phyloP scores from a whole-genome alignment of 2,329 filamentous ascomycete species.

The Pyrenochaeta sp. region DNA sequence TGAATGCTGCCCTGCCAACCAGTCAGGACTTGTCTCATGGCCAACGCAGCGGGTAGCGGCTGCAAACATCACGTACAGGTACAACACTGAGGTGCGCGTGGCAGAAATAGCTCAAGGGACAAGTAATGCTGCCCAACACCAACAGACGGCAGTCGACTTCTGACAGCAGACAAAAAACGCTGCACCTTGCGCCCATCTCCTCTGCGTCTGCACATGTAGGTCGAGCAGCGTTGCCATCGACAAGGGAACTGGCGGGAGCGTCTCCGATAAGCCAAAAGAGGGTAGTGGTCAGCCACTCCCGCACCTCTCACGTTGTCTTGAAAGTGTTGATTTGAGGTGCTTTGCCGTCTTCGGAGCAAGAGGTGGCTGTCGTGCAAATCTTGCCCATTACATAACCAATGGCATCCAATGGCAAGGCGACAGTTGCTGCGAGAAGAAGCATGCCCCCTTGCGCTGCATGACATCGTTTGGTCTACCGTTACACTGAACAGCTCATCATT shows the following conservation, averaged over 20 bases:
- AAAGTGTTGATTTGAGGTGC: slow-evolving; percentile 1
- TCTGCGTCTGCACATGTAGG: slow-evolving; percentile 5
- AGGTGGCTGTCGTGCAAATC: slow-evolving; percentile 1
- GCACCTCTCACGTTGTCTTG: slow-evolving; percentile 2
- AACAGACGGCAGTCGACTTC: too few species aligned
- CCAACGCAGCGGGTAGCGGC: slow-evolving; percentile 26
- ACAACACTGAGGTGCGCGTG: slow-evolving; percentile 23
- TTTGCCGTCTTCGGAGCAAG: slow-evolving; percentile 8
- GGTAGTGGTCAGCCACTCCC: slow-evolving; percentile 21
- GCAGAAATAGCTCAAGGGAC: slow-evolving; percentile 15
- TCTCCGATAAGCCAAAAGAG: slow-evolving; percentile 3
- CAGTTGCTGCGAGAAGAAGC: slow-evolving; percentile 22
- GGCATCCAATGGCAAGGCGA: slow-evolving; percentile 1
- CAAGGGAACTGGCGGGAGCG: too few species aligned
- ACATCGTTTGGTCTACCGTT: slow-evolving; percentile 26
- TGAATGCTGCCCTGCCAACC: slow-evolving; percentile 4
- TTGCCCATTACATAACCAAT: neutral
- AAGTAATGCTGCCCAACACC: slow-evolving; percentile 20
- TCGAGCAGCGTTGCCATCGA: too few species aligned
- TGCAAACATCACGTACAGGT: slow-evolving; percentile 24
- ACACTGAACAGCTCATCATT: slow-evolving; percentile 24
- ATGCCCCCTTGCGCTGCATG: slow-evolving; percentile 32
- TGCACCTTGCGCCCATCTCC: slow-evolving; percentile 36
- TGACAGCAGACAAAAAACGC: slow-evolving; percentile 13
- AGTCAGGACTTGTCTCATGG: slow-evolving; percentile 13